Conservation (phyloP, 2,329 filamentous ascomycete genomes). For the Cladophialophora carrionii region DNA sequence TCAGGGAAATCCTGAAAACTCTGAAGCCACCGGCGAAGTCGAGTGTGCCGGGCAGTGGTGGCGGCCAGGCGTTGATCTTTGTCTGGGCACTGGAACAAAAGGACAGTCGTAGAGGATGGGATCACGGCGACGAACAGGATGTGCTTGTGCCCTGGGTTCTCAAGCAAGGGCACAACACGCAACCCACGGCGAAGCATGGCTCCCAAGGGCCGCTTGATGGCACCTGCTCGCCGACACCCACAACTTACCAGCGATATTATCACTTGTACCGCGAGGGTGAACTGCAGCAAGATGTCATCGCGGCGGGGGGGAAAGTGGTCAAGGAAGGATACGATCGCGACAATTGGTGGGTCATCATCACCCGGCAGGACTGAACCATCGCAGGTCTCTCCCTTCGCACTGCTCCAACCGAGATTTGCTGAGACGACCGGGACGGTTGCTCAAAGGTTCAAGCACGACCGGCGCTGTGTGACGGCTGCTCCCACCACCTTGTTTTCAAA, state of each 20-base stretch:
- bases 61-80: conserved; percentile 76
- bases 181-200: neutral
- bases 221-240: conserved; percentile 34
- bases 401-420: neutral
- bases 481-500: neutral
- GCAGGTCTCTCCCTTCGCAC: neutral
- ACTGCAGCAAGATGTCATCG: conserved; percentile 75
- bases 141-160: conserved; percentile 96
- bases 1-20: conserved; percentile 70
- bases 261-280: conserved; percentile 88
- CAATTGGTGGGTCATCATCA: conserved; percentile 80
- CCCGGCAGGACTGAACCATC: conserved; percentile 21
- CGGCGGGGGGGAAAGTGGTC: conserved; percentile 74
- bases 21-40: conserved; percentile 49
- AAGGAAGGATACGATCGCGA: conserved; percentile 92
- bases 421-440: neutral
- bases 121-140: conserved; percentile 80
- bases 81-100: conserved; percentile 97
- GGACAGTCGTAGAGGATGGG: conserved; percentile 83
- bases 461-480: neutral
- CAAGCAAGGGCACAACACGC: conserved; percentile 42
- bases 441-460: neutral
- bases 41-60: conserved; percentile 24
- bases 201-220: neutral
- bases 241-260: conserved; percentile 86